These are phyloP conservation scores for Artemisia argyi DNA, from an alignment of 129 eudicot genomes.

Conservation along the genomic window DNA sequence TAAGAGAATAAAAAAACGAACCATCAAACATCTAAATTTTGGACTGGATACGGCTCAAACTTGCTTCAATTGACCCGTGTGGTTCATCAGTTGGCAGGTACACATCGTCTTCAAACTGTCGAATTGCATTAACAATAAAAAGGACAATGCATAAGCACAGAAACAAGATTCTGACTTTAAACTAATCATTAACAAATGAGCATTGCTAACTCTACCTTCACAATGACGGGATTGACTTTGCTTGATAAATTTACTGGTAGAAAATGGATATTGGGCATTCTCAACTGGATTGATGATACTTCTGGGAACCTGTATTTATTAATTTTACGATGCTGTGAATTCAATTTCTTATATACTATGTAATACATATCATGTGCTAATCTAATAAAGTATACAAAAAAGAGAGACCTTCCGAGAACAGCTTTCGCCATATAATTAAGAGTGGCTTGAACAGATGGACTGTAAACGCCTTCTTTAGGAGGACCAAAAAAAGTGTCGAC, in stretches of 20 bases:
- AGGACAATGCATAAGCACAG: slow-evolving; percentile 10
- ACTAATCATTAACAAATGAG: background rate
- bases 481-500: slow-evolving; percentile 85
- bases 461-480: slow-evolving; percentile 82
- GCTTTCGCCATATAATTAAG: slow-evolving; percentile 90
- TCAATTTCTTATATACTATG: background rate
- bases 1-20: slow-evolving; percentile 9
- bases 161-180: background rate
- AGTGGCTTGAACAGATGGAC: slow-evolving; percentile 98
- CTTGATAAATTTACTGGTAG: slow-evolving; percentile 88
- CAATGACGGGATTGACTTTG: slow-evolving; percentile 69
- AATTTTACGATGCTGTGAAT: background rate
- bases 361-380: background rate
- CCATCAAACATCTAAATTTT: slow-evolving; percentile 51
- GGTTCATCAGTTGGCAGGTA: slow-evolving; percentile 97
- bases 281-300: slow-evolving; percentile 65
- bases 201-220: slow-evolving; percentile 59
- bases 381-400: background rate
- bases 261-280: slow-evolving; percentile 97
- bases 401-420: slow-evolving; percentile 70
- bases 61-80: slow-evolving; percentile 94
- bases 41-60: slow-evolving; percentile 67
- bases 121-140: slow-evolving; percentile 13
- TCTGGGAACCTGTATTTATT: slow-evolving; percentile 65
- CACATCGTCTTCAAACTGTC: slow-evolving; percentile 94